These are phyloP conservation scores for Pseudozyma tsukubaensis DNA, from an alignment of 1,284 basidiomycete species.

Conservation along the genomic window DNA sequence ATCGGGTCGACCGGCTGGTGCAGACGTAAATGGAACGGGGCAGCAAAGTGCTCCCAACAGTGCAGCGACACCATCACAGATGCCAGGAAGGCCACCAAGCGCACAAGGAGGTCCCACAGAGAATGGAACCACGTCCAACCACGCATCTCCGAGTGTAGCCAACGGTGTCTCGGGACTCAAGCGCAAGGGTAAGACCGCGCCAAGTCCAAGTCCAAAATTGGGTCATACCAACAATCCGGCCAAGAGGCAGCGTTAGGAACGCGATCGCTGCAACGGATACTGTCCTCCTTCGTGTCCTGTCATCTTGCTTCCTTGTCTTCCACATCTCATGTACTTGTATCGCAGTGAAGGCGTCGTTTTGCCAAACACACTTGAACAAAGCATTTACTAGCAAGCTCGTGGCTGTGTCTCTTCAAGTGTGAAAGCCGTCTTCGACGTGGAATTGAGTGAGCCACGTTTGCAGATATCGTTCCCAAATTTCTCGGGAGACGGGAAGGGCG, in stretches of 20 bases:
- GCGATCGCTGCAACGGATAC: neutral
- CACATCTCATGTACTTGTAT: constrained; percentile 10
- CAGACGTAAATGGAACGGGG: constrained; percentile 5
- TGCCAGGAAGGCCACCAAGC: constrained; percentile 34
- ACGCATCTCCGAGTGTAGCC: constrained; percentile 33
- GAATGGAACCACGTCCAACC: constrained; percentile 23
- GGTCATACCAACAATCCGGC: constrained; percentile 29
- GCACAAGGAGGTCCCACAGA: constrained; percentile 35
- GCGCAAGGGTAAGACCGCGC: constrained; percentile 45
- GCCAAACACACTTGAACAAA: neutral
- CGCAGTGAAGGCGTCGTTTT: constrained; percentile 3
- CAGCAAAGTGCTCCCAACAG: constrained; percentile 11
- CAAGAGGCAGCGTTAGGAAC: constrained; percentile 34
- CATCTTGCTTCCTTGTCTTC: neutral
- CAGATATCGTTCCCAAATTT: neutral
- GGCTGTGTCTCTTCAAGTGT: constrained; percentile 1
- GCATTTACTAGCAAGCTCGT: neutral
- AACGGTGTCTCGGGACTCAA: constrained; percentile 35
- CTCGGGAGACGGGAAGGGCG: constrained; percentile 8
- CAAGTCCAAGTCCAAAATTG: constrained; percentile 48
- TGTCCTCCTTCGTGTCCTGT: neutral
- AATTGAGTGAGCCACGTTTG: neutral
- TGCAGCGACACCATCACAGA: constrained; percentile 20
- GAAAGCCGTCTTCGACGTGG: constrained; percentile 8
- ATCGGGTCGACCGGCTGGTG: constrained; percentile 14